phyloP scores from a whole-genome alignment of 345 rosid genomes.

The Populus nigra region DNA sequence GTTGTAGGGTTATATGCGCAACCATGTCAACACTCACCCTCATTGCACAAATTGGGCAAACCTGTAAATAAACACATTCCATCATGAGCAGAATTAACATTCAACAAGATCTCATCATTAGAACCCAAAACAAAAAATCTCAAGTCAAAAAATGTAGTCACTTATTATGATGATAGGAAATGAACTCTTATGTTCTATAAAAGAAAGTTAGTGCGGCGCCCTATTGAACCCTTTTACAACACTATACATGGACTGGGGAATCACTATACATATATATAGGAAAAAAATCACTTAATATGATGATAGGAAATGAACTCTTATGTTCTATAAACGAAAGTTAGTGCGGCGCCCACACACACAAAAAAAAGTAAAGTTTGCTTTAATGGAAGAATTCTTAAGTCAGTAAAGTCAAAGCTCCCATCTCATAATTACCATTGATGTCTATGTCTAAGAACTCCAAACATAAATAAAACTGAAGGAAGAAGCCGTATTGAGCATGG shows the following conservation, averaged over 20 bases:
- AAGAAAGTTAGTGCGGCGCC: not conserved
- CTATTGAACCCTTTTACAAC: not conserved
- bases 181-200: not conserved
- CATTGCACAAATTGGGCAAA: slow-evolving; percentile 85
- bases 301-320: not conserved
- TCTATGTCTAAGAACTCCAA: not conserved
- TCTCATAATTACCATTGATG: not conserved
- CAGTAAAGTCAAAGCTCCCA: not conserved
- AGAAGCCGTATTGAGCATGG: not conserved
- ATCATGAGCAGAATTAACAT: slow-evolving; percentile 10
- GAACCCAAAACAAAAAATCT: slow-evolving; percentile 3
- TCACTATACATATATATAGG: too few species aligned
- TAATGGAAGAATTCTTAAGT: not conserved
- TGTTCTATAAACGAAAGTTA: not conserved
- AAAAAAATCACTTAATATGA: slow-evolving; percentile 1
- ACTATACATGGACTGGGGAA: not conserved
- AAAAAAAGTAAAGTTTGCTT: not conserved
- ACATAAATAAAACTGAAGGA: not conserved
- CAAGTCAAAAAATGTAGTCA: not conserved
- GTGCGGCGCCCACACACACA: not conserved
- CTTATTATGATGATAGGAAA: not conserved
- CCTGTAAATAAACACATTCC: slow-evolving; percentile 44
- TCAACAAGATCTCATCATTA: slow-evolving; percentile 3
- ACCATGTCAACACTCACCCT: slow-evolving; percentile 95
- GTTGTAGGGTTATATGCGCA: slow-evolving; percentile 90